A percentile compares a stretch with the other conserved stretches of the same genome.
phyloP scores from a whole-genome alignment of 345 rosid species.

The Eucalyptus erythrocorys region DNA sequence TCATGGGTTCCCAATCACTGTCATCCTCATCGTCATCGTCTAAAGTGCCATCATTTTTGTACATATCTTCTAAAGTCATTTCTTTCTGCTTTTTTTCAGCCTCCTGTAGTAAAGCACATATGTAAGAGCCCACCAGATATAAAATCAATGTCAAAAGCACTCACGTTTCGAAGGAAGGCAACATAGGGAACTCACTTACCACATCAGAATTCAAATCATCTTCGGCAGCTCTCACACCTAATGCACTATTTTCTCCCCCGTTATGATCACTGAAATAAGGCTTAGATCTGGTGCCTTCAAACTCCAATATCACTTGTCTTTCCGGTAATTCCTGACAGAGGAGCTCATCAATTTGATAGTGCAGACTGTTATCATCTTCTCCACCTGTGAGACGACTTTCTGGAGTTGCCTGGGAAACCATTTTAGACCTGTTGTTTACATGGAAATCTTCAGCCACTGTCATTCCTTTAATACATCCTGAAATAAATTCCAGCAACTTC shows the following conservation, averaged over 20 bases:
- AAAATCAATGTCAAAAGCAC: not conserved
- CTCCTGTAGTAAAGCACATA: not conserved
- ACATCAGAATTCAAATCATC: slow-evolving; percentile 12
- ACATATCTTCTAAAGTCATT: slow-evolving; percentile 65
- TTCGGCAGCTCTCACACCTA: not conserved
- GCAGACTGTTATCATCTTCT: slow-evolving; percentile 21
- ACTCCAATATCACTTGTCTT: slow-evolving; percentile 15
- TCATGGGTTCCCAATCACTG: slow-evolving; percentile 89
- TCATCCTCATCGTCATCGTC: slow-evolving; percentile 75
- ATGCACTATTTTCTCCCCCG: slow-evolving; percentile 9
- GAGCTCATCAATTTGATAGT: slow-evolving; percentile 2
- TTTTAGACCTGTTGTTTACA: slow-evolving; percentile 5
- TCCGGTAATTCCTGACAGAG: slow-evolving; percentile 19
- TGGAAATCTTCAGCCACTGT: slow-evolving; percentile 4
- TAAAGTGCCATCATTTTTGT: slow-evolving; percentile 24
- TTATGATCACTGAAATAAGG: slow-evolving; percentile 1
- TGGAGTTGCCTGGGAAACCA: slow-evolving; percentile 49
- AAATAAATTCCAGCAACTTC: not conserved
- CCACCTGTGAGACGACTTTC: slow-evolving; percentile 16
- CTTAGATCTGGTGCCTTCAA: slow-evolving; percentile 13
- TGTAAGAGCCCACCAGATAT: not conserved
- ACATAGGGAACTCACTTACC: not conserved
- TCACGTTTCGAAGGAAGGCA: not conserved
- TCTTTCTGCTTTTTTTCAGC: slow-evolving; percentile 22
- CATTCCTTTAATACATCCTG: not conserved